These are phyloP conservation scores for Aegle marmelos DNA, from an alignment of 345 rosid species.

Conservation along the genomic window DNA sequence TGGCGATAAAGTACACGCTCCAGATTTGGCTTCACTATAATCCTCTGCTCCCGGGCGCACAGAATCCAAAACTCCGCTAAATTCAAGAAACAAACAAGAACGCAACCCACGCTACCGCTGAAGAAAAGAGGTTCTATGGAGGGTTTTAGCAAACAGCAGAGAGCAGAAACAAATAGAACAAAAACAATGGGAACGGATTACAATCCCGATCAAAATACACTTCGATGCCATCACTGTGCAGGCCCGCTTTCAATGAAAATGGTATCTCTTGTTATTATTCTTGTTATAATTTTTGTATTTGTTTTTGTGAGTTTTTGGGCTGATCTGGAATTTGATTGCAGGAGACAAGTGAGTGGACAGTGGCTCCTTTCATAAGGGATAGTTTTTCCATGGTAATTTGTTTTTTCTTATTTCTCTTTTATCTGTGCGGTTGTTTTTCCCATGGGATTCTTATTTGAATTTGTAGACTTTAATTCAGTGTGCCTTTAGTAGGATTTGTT, in stretches of 20 bases:
- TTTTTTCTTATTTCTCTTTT: not conserved
- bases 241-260: constrained; percentile 78
- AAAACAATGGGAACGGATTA: constrained; percentile 43
- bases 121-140: not conserved
- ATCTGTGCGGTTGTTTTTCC: not conserved
- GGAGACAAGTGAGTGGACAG: constrained; percentile 89
- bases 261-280: constrained; percentile 22
- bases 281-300: too few species aligned
- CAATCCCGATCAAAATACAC: constrained; percentile 11
- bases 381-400: constrained; percentile 88
- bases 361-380: constrained; percentile 77
- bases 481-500: too few species aligned
- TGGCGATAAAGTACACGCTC: not conserved
- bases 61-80: not conserved
- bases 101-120: too few species aligned
- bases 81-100: too few species aligned
- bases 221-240: constrained; percentile 86
- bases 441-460: not conserved
- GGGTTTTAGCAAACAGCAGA: constrained; percentile 14
- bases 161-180: not conserved
- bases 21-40: not conserved
- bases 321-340: constrained; percentile 24
- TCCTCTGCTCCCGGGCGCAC: not conserved
- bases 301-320: not conserved
- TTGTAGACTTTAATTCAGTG: not conserved